Base-by-base conservation (phyloP, 495 filamentous ascomycete species). In the Lichenothelia convexa region DNA sequence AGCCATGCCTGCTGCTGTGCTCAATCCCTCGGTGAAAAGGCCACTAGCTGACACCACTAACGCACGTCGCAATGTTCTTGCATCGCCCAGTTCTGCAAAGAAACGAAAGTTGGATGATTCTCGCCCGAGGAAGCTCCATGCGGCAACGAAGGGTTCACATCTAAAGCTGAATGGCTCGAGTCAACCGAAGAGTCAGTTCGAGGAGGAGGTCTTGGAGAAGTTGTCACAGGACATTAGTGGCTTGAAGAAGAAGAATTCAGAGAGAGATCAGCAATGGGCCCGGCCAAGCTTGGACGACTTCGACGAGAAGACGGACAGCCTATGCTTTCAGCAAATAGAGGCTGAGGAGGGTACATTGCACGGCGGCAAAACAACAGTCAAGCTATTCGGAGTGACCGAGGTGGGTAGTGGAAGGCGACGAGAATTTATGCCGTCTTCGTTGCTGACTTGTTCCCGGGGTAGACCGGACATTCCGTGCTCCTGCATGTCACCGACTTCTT, bases 341-440 rank as follows among this genome's bases (percentile, higher is more conserved):
- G 78, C 73, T 3, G 87, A 95, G 46, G 87, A 95, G 55, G 86
- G 89, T 15, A 73, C 68, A 2, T 45, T 93, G 4, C 47, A 66
- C 53, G 74, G 75, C 41, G 80, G 78, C 13, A 74, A 68, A 47
- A 62, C 78, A 1, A 71, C 80, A 0, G 67, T 95, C 40, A 83
- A 82, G 56, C 67, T 99, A 11, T 99, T 94, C 55, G 89, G 89
- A 46, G 83, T 94, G n/a, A 94, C 87, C n/a, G 81, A 89, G 66
- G 78, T 78, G 61, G 34, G 49, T 39, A 35, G 5, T 13, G 27
- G 11, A 18, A 22, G 24, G 34, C 5, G 34, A 1, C n/a, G 19
- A 12, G 24, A 9, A 11, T 13, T 11, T 11, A 29, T 29, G 24
- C 2, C 18, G 16, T 20, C 21, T 34, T 44, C 17, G 36, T 26